A percentile compares a stretch with the other conserved stretches of the same genome.
These are phyloP conservation scores for Penstemon davidsonii DNA, from an alignment of 257 asterid species.

Conservation along the genomic window DNA sequence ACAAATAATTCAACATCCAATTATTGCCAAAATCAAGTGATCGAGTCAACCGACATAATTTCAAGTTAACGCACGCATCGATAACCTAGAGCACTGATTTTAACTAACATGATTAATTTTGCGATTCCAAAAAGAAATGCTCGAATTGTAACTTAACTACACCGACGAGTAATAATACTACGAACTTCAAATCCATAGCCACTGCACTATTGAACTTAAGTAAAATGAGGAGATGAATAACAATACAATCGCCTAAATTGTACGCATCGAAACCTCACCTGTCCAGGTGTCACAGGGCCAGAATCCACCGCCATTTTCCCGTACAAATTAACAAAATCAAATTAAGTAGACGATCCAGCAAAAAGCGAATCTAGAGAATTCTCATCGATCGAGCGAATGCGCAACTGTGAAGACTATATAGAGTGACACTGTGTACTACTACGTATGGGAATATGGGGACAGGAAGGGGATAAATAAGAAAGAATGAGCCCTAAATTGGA, in stretches of 20 bases:
- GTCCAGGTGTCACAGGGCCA: slow-evolving; percentile 73
- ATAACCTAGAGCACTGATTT: not conserved
- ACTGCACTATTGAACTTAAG: slow-evolving; percentile 7
- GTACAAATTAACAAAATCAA: slow-evolving; percentile 2
- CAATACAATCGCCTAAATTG: slow-evolving; percentile 13
- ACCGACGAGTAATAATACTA: slow-evolving; percentile 22
- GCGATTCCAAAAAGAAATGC: not conserved
- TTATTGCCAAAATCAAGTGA: slow-evolving; percentile 15
- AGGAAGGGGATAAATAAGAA: slow-evolving; percentile 20
- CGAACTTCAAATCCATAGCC: slow-evolving; percentile 17
- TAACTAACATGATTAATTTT: not conserved
- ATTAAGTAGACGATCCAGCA: slow-evolving; percentile 29
- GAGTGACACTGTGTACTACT: not conserved
- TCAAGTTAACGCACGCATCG: slow-evolving; percentile 2
- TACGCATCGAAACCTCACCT: slow-evolving; percentile 41
- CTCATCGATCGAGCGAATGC: slow-evolving; percentile 30
- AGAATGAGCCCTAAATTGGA: slow-evolving; percentile 13
- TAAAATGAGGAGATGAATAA: not conserved
- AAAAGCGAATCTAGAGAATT: slow-evolving; percentile 28
- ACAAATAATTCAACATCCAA: slow-evolving; percentile 1
- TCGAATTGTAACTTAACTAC: slow-evolving; percentile 2
- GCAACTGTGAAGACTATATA: slow-evolving; percentile 3
- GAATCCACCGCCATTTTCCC: slow-evolving; percentile 61
- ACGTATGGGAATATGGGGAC: slow-evolving; percentile 17
- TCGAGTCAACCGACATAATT: not conserved